Conservation (phyloP, 257 asterid species). For the Cordia subcordata region DNA sequence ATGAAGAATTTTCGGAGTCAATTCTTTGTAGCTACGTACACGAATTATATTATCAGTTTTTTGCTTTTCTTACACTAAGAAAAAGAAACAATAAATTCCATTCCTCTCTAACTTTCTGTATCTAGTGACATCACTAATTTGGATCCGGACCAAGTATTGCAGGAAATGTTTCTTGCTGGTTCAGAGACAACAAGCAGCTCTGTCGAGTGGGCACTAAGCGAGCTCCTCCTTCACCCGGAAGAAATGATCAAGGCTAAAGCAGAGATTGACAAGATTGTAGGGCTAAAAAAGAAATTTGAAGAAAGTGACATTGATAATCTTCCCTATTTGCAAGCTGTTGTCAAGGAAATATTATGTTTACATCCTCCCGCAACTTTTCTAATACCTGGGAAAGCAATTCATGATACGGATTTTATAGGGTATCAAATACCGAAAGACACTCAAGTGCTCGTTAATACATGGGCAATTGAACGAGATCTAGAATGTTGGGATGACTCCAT, state of each 20-base stretch:
- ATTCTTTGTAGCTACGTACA: no score
- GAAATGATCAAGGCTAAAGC: constrained; percentile 7
- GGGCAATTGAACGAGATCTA: constrained; percentile 31
- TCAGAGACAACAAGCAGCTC: constrained; percentile 21
- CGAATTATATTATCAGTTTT: no score
- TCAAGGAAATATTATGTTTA: constrained; percentile 29
- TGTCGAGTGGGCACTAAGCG: constrained; percentile 34
- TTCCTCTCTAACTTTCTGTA: no score
- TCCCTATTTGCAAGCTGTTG: constrained; percentile 32
- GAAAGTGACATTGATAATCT: constrained; percentile 25
- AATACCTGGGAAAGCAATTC: not conserved
- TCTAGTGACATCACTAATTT: no score
- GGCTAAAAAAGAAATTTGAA: not conserved
- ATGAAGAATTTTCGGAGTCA: no score
- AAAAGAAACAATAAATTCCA: no score
- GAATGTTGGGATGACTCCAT: constrained; percentile 5
- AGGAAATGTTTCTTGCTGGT: constrained; percentile 31
- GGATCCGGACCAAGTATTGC: not conserved
- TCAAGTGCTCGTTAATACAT: constrained; percentile 24
- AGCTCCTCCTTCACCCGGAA: constrained; percentile 20
- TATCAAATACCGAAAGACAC: constrained; percentile 27
- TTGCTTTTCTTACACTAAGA: no score
- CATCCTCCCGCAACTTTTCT: constrained; percentile 29
- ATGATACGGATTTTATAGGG: constrained; percentile 5
- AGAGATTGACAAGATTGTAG: constrained; percentile 13